These are phyloP conservation scores for Poa pratensis DNA, from an alignment of 176 grass and related monocot genomes.

Conservation along the genomic window DNA sequence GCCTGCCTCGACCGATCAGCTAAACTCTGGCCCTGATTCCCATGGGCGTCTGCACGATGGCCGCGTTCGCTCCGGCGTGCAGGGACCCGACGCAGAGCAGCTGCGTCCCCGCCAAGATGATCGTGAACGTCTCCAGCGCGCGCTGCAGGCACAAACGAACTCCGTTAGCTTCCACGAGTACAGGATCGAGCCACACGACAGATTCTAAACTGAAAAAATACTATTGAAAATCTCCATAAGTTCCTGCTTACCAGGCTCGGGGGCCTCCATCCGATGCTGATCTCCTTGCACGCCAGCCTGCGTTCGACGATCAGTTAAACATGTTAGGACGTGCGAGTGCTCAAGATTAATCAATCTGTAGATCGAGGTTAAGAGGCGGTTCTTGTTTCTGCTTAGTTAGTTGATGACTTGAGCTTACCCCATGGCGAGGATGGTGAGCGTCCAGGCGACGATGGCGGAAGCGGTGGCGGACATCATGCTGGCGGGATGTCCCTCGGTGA, in stretches of 20 bases:
- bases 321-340: not conserved
- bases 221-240: not conserved
- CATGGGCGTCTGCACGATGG: not conserved
- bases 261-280: conserved; percentile 67
- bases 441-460: conserved; percentile 68
- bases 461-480: conserved; percentile 74
- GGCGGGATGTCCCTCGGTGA: conserved; percentile 39
- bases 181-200: not conserved
- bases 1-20: not conserved
- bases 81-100: conserved; percentile 75
- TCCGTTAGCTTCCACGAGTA: not conserved
- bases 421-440: conserved; percentile 87
- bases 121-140: conserved; percentile 73
- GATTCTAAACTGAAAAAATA: not conserved
- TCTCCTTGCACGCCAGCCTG: conserved; percentile 94
- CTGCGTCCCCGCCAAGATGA: conserved; percentile 77
- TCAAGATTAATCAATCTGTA: not conserved
- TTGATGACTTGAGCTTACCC: conserved; percentile 46
- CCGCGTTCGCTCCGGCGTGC: conserved; percentile 48
- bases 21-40: conserved; percentile 16
- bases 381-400: not conserved
- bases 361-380: not conserved
- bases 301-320: not conserved
- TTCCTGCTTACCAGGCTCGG: conserved; percentile 59
- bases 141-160: conserved; percentile 36